phyloP scores from a whole-genome alignment of 73 alveolate genomes.

The Durusdinium trenchii region DNA sequence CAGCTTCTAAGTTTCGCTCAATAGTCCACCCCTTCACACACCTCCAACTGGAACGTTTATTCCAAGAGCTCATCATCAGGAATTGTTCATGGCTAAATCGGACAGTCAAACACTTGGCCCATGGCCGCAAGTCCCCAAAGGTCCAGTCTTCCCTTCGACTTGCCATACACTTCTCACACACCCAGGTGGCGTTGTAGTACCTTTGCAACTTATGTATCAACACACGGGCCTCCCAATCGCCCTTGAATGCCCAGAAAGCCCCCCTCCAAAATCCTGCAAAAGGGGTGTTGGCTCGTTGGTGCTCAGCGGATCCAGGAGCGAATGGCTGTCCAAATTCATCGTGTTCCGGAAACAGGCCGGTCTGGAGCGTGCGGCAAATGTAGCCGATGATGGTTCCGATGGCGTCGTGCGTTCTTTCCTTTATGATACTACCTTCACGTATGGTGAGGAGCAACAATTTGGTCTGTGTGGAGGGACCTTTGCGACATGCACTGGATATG shows the following conservation, averaged over 20 bases:
- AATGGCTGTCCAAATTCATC: background rate
- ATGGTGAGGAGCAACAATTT: background rate
- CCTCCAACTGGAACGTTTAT: background rate
- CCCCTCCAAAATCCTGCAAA: background rate
- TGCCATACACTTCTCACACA: background rate
- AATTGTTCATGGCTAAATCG: background rate
- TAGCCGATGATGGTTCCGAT: background rate
- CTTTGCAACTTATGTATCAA: background rate
- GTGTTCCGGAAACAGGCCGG: background rate
- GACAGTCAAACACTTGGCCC: background rate
- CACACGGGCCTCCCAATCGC: constrained; percentile 1
- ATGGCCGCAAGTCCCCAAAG: background rate
- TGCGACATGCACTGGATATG: background rate
- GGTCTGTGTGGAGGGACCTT: background rate
- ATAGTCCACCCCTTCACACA: background rate
- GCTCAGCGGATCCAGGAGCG: background rate
- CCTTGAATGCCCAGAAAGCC: background rate
- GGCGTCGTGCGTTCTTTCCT: background rate
- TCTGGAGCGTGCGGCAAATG: background rate
- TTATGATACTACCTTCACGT: background rate
- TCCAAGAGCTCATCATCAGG: background rate
- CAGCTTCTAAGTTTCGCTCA: background rate
- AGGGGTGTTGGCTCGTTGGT: background rate
- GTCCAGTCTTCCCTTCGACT: background rate
- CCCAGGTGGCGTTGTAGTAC: background rate